Percentiles rank a stretch among this genome's conserved stretches.
These are phyloP conservation scores for Dactylellina leptospora DNA, from an alignment of 2,329 filamentous ascomycete species.

Conservation along the genomic window DNA sequence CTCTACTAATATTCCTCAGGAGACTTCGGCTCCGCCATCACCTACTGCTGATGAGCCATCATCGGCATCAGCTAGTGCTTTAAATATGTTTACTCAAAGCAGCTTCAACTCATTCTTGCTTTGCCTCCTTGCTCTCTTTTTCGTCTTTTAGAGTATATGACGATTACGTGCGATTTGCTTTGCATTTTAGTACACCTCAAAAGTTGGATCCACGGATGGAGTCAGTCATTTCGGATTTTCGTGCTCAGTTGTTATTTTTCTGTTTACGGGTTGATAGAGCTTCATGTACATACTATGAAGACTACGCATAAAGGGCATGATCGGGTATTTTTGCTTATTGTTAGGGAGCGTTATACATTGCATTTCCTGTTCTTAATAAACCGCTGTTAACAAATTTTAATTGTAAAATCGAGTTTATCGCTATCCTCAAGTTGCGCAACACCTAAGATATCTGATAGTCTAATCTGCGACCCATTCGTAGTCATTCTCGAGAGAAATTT, in stretches of 20 bases:
- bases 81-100: constrained; percentile 28
- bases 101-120: constrained; percentile 44
- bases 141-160: constrained; percentile 16
- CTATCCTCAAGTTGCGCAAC: too few species aligned
- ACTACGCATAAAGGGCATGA: background rate
- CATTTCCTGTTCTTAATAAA: background rate
- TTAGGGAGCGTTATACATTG: constrained; percentile 9
- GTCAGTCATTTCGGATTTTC: background rate
- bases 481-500: constrained; percentile 4
- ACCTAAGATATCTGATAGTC: background rate
- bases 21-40: constrained; percentile 28
- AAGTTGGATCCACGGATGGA: background rate
- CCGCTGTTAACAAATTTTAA: too few species aligned
- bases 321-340: background rate
- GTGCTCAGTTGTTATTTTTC: too few species aligned
- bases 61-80: constrained; percentile 27
- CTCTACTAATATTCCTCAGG: constrained; percentile 1
- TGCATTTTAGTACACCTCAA: too few species aligned
- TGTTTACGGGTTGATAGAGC: too few species aligned
- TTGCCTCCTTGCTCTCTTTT: constrained; percentile 31
- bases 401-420: too few species aligned
- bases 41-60: constrained; percentile 35
- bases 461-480: constrained; percentile 11
- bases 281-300: constrained; percentile 14
- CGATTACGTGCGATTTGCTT: background rate